Percentiles rank a stretch among this genome's conserved stretches.
Conservation (phyloP, 2,329 filamentous ascomycete genomes). For the Didymella segeticola region DNA sequence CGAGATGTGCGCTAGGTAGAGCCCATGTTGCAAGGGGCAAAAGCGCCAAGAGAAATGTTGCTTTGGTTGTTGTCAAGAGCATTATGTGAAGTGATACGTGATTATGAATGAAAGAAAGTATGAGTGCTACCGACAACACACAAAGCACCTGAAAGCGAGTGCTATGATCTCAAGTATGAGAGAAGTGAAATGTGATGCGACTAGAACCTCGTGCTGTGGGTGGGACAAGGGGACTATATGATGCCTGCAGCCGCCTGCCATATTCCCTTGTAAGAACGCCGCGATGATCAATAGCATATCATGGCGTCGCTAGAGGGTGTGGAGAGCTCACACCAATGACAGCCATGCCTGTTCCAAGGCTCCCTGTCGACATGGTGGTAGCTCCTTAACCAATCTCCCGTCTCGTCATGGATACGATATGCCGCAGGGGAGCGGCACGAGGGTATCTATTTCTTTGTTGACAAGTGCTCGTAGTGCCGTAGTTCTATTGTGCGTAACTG, state of each 20-base stretch:
- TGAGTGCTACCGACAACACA: neutral
- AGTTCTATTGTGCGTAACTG: neutral
- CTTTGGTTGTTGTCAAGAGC: slow-evolving; percentile 19
- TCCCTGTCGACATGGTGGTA: slow-evolving; percentile 21
- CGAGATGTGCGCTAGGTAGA: slow-evolving; percentile 22
- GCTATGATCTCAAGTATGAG: slow-evolving; percentile 10
- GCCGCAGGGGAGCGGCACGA: slow-evolving; percentile 5
- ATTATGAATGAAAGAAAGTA: slow-evolving; percentile 12
- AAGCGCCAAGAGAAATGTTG: slow-evolving; percentile 22
- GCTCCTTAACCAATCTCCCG: slow-evolving; percentile 13
- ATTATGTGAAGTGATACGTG: slow-evolving; percentile 14
- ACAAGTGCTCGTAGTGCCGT: slow-evolving; percentile 4
- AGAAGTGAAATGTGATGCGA: slow-evolving; percentile 6
- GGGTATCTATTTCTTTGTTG: neutral
- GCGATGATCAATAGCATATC: slow-evolving; percentile 19
- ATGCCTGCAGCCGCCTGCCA: slow-evolving; percentile 22
- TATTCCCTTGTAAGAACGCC: slow-evolving; percentile 13
- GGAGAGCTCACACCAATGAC: slow-evolving; percentile 29
- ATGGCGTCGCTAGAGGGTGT: slow-evolving; percentile 19
- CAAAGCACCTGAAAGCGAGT: slow-evolving; percentile 6
- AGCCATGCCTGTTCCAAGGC: slow-evolving; percentile 15
- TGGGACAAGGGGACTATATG: slow-evolving; percentile 26
- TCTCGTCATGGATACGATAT: slow-evolving; percentile 25
- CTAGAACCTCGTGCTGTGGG: slow-evolving; percentile 15
- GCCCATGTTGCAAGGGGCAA: slow-evolving; percentile 23